Evolutionary conservation across 2,329 filamentous ascomycete species (phyloP).

Genomic region (Fusarium veterinarium): DNA sequence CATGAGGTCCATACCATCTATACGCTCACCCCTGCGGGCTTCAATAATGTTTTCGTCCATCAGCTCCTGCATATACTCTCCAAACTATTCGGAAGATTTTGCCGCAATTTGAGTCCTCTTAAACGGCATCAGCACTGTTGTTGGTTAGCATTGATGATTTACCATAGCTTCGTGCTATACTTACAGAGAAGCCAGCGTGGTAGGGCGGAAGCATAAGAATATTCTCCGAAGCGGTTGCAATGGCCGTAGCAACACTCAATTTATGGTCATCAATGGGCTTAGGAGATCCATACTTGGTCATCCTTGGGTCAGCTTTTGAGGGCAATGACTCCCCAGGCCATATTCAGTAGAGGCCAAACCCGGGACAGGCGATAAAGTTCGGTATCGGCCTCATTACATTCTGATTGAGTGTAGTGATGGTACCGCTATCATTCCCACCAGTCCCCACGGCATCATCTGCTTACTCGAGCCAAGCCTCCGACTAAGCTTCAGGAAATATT

Average conservation of each 20-base stretch:
- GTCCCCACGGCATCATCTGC: constrained; percentile 47
- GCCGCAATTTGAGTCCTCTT: constrained; percentile 63
- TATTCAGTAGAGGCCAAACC: constrained; percentile 72
- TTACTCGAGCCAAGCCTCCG: constrained; percentile 70
- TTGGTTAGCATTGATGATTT: constrained; percentile 10
- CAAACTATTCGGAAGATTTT: constrained; percentile 70
- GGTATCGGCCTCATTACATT: constrained; percentile 74
- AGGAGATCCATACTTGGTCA: constrained; percentile 61
- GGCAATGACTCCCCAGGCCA: constrained; percentile 71
- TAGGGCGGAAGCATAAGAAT: constrained; percentile 71
- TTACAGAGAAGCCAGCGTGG: constrained; percentile 67
- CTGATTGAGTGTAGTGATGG: constrained; percentile 66
- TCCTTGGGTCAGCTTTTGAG: constrained; percentile 55
- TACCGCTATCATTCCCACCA: constrained; percentile 45
- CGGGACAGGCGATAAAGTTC: constrained; percentile 72
- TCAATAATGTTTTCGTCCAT: constrained; percentile 68
- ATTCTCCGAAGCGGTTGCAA: constrained; percentile 70
- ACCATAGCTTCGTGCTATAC: constrained; percentile 29
- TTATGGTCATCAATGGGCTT: constrained; percentile 64
- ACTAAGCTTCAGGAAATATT: constrained; percentile 64
- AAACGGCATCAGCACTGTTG: constrained; percentile 59
- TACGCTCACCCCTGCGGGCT: constrained; percentile 49
- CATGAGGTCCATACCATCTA: constrained; percentile 64
- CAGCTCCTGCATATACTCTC: constrained; percentile 76
- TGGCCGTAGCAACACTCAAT: constrained; percentile 73